These are phyloP conservation scores for Cephalotrichum gorgonifer DNA, from an alignment of 2,329 filamentous ascomycete genomes.

Conservation along the genomic window DNA sequence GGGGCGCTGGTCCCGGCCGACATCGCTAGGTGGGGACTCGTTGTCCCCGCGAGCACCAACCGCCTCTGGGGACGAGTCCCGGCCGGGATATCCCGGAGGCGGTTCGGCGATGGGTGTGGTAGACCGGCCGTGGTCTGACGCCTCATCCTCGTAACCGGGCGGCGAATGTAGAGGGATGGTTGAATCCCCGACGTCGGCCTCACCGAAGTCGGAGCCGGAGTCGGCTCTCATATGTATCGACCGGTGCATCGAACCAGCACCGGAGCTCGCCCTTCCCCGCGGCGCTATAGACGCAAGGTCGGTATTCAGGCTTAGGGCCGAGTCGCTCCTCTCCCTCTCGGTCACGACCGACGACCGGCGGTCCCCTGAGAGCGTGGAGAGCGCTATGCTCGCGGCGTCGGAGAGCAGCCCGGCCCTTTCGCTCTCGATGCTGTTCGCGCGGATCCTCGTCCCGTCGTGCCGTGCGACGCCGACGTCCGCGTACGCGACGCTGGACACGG, in stretches of 20 bases:
- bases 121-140: slow-evolving; percentile 27
- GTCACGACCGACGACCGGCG: slow-evolving; percentile 22
- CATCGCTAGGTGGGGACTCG: neutral
- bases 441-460: slow-evolving; percentile 66
- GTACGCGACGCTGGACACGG: slow-evolving; percentile 68
- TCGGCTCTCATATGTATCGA: slow-evolving; percentile 24
- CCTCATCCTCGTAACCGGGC: slow-evolving; percentile 43
- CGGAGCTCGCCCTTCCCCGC: slow-evolving; percentile 31
- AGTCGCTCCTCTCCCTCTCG: slow-evolving; percentile 39
- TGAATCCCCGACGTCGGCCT: slow-evolving; percentile 36
- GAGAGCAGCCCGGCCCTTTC: slow-evolving; percentile 63
- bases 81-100: slow-evolving; percentile 39
- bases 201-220: slow-evolving; percentile 41
- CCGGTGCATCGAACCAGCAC: slow-evolving; percentile 27
- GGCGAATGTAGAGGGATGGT: slow-evolving; percentile 33
- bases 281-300: slow-evolving; percentile 27
- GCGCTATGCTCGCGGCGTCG: slow-evolving; percentile 55
- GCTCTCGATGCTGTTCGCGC: slow-evolving; percentile 63
- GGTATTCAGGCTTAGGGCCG: slow-evolving; percentile 43
- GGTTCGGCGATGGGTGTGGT: slow-evolving; percentile 34
- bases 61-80: slow-evolving; percentile 5
- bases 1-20: slow-evolving; percentile 3
- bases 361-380: slow-evolving; percentile 21
- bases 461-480: slow-evolving; percentile 65
- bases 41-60: neutral